Percentiles rank a stretch among this genome's conserved stretches.
These are phyloP conservation scores for Trifolium repens DNA, from an alignment of 306 rosid species.

Conservation along the genomic window DNA sequence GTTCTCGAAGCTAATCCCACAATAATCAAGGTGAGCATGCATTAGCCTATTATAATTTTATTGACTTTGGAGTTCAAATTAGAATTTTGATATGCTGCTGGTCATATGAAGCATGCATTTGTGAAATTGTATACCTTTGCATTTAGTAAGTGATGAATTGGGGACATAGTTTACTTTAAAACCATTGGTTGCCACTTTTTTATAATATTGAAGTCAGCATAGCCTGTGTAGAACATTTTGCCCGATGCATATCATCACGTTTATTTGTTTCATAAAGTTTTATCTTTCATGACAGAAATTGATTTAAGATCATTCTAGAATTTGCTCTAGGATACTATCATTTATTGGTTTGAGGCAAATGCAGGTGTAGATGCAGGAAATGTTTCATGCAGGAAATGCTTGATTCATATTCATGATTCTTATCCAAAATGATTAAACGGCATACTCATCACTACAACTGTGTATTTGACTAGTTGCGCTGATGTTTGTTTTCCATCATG, in stretches of 20 bases:
- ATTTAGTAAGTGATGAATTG: constrained; percentile 21
- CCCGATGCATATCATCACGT: not conserved
- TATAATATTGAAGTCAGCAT: constrained; percentile 6
- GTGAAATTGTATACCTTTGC: constrained; percentile 6
- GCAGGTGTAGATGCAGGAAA: not conserved
- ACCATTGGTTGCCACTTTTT: constrained; percentile 18
- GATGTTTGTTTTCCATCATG: constrained; percentile 18
- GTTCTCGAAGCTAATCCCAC: constrained; percentile 80
- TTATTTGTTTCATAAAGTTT: not conserved
- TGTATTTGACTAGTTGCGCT: not conserved
- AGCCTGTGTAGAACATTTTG: constrained; percentile 7
- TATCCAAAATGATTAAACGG: not conserved
- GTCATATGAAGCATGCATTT: constrained; percentile 23
- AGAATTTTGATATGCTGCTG: not conserved
- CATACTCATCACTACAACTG: constrained; percentile 3
- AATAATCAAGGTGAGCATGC: constrained; percentile 68
- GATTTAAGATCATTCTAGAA: constrained; percentile 12
- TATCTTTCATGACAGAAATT: not conserved
- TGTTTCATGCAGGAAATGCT: constrained; percentile 2
- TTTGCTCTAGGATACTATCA: not conserved
- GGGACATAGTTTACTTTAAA: not conserved
- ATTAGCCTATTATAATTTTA: not conserved
- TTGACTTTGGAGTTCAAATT: constrained; percentile 23
- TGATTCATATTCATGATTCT: not conserved
- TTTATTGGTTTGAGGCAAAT: not conserved